Conservation (phyloP, 2,329 filamentous ascomycete species). For the Aspergillus niger region DNA sequence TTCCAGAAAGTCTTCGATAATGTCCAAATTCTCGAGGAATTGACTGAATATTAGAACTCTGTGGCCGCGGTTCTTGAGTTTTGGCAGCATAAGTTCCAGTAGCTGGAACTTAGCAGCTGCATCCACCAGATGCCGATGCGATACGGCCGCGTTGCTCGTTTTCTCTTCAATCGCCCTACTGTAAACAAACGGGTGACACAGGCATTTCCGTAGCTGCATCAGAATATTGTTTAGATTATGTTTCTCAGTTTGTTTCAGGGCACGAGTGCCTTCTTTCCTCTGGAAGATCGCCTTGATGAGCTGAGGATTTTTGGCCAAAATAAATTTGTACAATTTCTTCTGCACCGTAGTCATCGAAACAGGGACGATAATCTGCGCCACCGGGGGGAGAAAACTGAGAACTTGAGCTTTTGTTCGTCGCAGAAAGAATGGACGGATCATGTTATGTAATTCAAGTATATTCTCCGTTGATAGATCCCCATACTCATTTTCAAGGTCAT, state of each 20-base stretch:
- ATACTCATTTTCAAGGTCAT: slow-evolving; percentile 73
- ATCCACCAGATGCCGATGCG: slow-evolving; percentile 82
- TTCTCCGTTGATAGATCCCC: slow-evolving; percentile 79
- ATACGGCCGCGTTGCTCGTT: slow-evolving; percentile 59
- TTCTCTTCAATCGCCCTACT: slow-evolving; percentile 86
- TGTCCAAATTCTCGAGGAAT: slow-evolving; percentile 81
- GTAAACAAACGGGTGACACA: slow-evolving; percentile 97
- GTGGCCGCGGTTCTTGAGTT: slow-evolving; percentile 80
- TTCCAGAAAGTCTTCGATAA: slow-evolving; percentile 87
- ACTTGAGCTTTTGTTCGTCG: slow-evolving; percentile 87
- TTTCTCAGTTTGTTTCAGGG: slow-evolving; percentile 67
- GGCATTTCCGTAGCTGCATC: slow-evolving; percentile 89
- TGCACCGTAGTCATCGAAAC: slow-evolving; percentile 95
- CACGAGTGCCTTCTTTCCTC: slow-evolving; percentile 57
- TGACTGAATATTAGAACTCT: slow-evolving; percentile 95
- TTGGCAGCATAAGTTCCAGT: slow-evolving; percentile 81
- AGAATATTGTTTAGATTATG: slow-evolving; percentile 90
- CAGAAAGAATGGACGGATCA: slow-evolving; percentile 73
- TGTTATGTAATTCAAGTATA: slow-evolving; percentile 74
- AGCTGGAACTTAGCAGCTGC: slow-evolving; percentile 88
- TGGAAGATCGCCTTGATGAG: slow-evolving; percentile 83
- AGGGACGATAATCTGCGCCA: slow-evolving; percentile 92
- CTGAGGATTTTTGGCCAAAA: slow-evolving; percentile 85
- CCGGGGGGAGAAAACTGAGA: slow-evolving; percentile 84
- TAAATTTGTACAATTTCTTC: slow-evolving; percentile 91